phyloP scores from a whole-genome alignment of 768 basidiomycete genomes.

The Suillus occidentalis region DNA sequence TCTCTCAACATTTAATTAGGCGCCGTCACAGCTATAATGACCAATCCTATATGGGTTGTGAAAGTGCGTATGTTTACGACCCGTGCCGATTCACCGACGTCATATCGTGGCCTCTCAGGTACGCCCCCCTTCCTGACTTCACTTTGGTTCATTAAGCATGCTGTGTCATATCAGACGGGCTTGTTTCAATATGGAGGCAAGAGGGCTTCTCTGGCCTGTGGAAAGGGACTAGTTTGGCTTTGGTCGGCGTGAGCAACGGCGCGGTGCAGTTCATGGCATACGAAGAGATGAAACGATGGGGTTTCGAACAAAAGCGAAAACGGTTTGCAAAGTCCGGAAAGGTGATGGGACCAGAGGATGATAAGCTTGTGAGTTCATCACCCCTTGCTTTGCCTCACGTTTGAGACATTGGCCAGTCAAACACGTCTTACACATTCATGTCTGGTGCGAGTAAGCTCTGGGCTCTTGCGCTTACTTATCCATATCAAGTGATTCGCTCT shows the following conservation, averaged over 20 bases:
- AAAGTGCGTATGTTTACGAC: slow-evolving; percentile 97
- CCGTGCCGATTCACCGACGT: slow-evolving; percentile 55
- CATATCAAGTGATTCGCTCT: slow-evolving; percentile 95
- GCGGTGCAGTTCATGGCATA: slow-evolving; percentile 96
- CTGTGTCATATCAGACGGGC: slow-evolving; percentile 51
- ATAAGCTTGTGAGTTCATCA: slow-evolving; percentile 72
- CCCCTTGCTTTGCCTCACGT: background rate
- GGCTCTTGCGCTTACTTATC: slow-evolving; percentile 86
- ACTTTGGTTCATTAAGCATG: background rate
- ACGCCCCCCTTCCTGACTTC: slow-evolving; percentile 11
- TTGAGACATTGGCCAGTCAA: slow-evolving; percentile 57
- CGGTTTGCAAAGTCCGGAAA: slow-evolving; percentile 60
- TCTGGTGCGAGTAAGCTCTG: slow-evolving; percentile 87
- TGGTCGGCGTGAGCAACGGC: slow-evolving; percentile 93
- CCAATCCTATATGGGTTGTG: slow-evolving; percentile 97
- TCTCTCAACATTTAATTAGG: slow-evolving; percentile 48
- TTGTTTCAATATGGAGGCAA: slow-evolving; percentile 62
- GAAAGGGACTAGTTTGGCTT: slow-evolving; percentile 82
- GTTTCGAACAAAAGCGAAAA: slow-evolving; percentile 74
- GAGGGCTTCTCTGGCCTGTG: slow-evolving; percentile 85
- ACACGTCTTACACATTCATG: slow-evolving; percentile 88
- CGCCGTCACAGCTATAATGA: slow-evolving; percentile 89
- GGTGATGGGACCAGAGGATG: slow-evolving; percentile 68
- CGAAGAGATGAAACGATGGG: slow-evolving; percentile 92
- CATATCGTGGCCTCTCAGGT: slow-evolving; percentile 84